Percentiles rank a stretch among this genome's conserved stretches.
Conservation (phyloP, 2,329 filamentous ascomycete genomes). For the Verticillium alfalfae region DNA sequence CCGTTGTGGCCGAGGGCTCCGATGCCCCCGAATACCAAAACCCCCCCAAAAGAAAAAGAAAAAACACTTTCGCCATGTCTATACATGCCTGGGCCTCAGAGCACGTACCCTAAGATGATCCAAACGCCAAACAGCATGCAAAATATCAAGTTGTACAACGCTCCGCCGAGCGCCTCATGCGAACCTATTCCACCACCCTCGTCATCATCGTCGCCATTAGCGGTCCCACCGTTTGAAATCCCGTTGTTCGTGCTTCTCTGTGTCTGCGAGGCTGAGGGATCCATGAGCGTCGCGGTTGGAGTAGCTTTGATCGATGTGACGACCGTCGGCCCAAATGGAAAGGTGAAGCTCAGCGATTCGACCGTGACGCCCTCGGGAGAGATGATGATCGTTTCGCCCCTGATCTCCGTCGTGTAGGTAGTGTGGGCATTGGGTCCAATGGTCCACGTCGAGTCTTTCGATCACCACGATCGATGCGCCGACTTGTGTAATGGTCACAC, state of each 20-base stretch:
- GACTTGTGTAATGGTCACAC: conserved; percentile 45
- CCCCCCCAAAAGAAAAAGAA: neutral
- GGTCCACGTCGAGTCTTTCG: conserved; percentile 40
- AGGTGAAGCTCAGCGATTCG: conserved; percentile 36
- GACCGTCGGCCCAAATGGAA: conserved; percentile 38
- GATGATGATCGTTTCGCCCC: conserved; percentile 45
- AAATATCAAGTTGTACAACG: conserved; percentile 14
- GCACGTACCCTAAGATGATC: conserved; percentile 1
- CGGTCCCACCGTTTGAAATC: neutral
- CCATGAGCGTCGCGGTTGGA: conserved; percentile 14
- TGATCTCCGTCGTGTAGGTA: conserved; percentile 38
- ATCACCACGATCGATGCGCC: conserved; percentile 44
- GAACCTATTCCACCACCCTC: conserved; percentile 12
- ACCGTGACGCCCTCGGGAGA: conserved; percentile 43
- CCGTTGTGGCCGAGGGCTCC: neutral
- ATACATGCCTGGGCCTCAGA: neutral
- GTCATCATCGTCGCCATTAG: conserved; percentile 10
- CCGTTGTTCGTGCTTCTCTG: neutral
- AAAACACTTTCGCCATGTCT: neutral
- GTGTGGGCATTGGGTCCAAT: conserved; percentile 36
- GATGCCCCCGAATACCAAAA: neutral
- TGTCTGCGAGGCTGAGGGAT: neutral
- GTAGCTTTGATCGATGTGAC: conserved; percentile 33
- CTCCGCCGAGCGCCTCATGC: conserved; percentile 4
- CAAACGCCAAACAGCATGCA: conserved; percentile 36